Percentiles rank a stretch among this genome's conserved stretches.
phyloP scores from a whole-genome alignment of 1,284 basidiomycete genomes.

The Rhodotorula mucilaginosa region DNA sequence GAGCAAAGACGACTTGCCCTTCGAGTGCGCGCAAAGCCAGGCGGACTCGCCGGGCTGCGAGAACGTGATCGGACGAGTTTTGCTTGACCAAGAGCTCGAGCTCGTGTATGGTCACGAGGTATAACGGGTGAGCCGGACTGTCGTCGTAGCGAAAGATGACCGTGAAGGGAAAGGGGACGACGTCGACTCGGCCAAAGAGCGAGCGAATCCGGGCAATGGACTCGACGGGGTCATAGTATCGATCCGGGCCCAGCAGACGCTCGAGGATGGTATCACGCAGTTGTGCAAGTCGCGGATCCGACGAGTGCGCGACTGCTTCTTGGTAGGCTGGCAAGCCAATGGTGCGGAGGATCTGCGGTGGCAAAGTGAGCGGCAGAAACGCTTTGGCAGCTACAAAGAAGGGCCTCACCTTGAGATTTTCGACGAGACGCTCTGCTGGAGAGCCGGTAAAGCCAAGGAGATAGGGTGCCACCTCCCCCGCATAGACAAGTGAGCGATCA shows the following conservation, averaged over 20 bases:
- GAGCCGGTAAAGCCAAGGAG: slow-evolving; percentile 66
- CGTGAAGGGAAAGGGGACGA: slow-evolving; percentile 72
- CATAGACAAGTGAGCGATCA: slow-evolving; percentile 61
- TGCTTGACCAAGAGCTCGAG: slow-evolving; percentile 64
- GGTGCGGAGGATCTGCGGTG: slow-evolving; percentile 63
- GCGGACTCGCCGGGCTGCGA: slow-evolving; percentile 61
- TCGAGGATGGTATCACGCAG: slow-evolving; percentile 54
- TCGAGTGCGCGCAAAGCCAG: slow-evolving; percentile 68
- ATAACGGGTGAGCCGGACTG: slow-evolving; percentile 55
- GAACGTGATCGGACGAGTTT: slow-evolving; percentile 60
- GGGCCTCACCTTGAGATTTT: slow-evolving; percentile 67
- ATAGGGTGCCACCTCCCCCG: slow-evolving; percentile 66
- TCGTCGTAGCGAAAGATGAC: slow-evolving; percentile 68
- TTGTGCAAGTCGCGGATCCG: slow-evolving; percentile 39
- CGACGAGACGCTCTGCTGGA: slow-evolving; percentile 70
- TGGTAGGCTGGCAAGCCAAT: slow-evolving; percentile 59
- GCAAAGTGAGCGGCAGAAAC: background rate
- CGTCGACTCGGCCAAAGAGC: slow-evolving; percentile 72
- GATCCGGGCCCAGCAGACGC: slow-evolving; percentile 65
- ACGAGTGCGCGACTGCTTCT: slow-evolving; percentile 52
- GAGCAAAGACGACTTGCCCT: slow-evolving; percentile 63
- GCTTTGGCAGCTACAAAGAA: background rate
- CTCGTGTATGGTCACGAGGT: slow-evolving; percentile 57
- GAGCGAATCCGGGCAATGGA: slow-evolving; percentile 49
- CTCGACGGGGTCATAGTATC: slow-evolving; percentile 54